Conservation (phyloP, 495 filamentous ascomycete genomes). For the Cetradonia linearis region DNA sequence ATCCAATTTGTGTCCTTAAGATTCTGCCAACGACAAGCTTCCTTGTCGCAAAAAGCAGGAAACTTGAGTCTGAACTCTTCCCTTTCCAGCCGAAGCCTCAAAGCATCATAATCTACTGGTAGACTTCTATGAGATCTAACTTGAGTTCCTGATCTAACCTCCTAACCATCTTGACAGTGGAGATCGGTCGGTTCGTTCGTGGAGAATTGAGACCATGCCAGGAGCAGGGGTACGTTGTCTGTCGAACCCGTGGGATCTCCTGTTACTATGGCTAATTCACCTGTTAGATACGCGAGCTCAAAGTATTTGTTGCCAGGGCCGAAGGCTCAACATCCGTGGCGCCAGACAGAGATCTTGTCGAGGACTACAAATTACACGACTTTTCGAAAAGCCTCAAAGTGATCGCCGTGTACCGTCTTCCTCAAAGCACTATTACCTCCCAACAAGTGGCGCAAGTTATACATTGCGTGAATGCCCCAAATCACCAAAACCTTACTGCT, state of each 20-base stretch:
- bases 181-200: neutral
- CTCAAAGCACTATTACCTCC: neutral
- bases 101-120: neutral
- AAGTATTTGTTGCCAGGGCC: neutral
- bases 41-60: neutral
- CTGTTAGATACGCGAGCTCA: neutral
- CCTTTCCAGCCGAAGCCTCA: neutral
- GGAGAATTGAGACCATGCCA: neutral
- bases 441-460: neutral
- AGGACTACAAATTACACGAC: neutral
- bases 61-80: neutral
- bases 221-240: neutral
- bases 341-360: neutral
- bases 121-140: neutral
- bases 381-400: neutral
- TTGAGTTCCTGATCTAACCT: neutral
- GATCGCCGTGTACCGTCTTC: neutral
- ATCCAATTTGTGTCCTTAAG: neutral
- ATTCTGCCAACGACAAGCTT: neutral
- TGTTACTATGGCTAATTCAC: neutral
- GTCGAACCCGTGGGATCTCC: neutral
- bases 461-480: neutral
- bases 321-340: too few relatives aligned
- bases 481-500: neutral
- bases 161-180: neutral